Evolutionary conservation across 2,329 filamentous ascomycete genomes (phyloP).

Genomic region (Thermochaetoides dissita): DNA sequence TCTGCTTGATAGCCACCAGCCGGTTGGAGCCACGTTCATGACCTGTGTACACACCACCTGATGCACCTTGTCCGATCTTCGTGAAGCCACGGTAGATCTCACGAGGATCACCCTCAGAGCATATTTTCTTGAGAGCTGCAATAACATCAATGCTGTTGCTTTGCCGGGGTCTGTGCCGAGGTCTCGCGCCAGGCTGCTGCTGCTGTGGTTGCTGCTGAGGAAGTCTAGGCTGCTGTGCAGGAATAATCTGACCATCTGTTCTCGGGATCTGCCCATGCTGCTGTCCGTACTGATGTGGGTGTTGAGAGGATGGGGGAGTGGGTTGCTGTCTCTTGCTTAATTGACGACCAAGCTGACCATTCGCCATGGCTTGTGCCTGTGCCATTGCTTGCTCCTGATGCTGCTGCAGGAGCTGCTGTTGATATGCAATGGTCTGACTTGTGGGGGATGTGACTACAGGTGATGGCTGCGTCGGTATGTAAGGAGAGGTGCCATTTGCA

Average conservation of each 20-base stretch:
- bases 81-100: conserved; percentile 74
- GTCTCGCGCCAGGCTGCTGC: conserved; percentile 33
- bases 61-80: conserved; percentile 96
- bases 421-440: conserved; percentile 35
- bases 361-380: conserved; percentile 64
- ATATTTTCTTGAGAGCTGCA: conserved; percentile 72
- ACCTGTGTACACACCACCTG: conserved; percentile 86
- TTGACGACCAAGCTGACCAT: conserved; percentile 54
- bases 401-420: conserved; percentile 56
- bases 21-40: conserved; percentile 73
- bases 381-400: conserved; percentile 78
- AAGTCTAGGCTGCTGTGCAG: conserved; percentile 18
- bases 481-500: conserved; percentile 38
- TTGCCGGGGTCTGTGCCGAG: conserved; percentile 64
- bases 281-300: conserved; percentile 23
- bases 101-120: conserved; percentile 76
- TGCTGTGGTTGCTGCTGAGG: conserved; percentile 18
- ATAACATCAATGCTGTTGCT: conserved; percentile 74
- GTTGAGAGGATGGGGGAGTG: conserved; percentile 39
- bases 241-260: conserved; percentile 22
- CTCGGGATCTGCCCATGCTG: conserved; percentile 18
- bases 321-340: conserved; percentile 53
- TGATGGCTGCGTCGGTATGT: conserved; percentile 32
- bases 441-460: conserved; percentile 20
- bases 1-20: conserved; percentile 96